Percentiles rank a stretch among this genome's conserved stretches.
Conservation (phyloP, 2,329 filamentous ascomycete genomes). For the Trichophyton schoenleinii region DNA sequence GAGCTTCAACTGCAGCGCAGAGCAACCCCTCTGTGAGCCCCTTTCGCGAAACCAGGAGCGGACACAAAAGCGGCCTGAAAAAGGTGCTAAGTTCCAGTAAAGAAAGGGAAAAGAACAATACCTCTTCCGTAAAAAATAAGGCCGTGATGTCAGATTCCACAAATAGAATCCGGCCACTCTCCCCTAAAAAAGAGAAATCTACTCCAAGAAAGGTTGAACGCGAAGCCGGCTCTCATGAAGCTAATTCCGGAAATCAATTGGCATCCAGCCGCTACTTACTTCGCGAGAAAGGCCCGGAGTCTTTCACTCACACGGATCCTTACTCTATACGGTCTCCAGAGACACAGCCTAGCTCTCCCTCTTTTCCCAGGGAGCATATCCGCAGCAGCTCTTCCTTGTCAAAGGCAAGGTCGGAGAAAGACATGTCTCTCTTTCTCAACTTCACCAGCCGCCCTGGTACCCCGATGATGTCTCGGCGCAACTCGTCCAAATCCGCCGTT, state of each 20-base stretch:
- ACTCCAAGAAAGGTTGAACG: constrained; percentile 5
- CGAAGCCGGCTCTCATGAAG: not conserved
- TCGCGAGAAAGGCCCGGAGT: constrained; percentile 29
- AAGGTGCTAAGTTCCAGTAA: not conserved
- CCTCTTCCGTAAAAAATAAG: constrained; percentile 12
- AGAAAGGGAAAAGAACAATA: not conserved
- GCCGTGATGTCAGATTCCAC: not conserved
- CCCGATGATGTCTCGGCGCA: constrained; percentile 13
- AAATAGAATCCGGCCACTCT: constrained; percentile 4
- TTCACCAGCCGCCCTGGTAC: constrained; percentile 18
- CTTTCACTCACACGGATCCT: constrained; percentile 31
- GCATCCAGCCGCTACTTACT: constrained; percentile 24
- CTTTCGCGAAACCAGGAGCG: not conserved
- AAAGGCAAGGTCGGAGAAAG: constrained; percentile 31
- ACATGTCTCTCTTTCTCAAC: constrained; percentile 23
- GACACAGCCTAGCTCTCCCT: constrained; percentile 27
- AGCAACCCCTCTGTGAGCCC: not conserved
- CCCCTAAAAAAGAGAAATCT: constrained; percentile 2
- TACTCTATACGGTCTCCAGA: constrained; percentile 28
- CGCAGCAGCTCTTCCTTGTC: constrained; percentile 34
- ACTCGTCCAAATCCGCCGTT: constrained; percentile 28
- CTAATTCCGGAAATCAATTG: not conserved
- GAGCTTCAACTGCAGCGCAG: not conserved
- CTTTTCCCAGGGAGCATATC: constrained; percentile 29
- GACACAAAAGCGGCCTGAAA: no score